Conservation (phyloP, 495 filamentous ascomycete species). For the Aspergillus affinis region DNA sequence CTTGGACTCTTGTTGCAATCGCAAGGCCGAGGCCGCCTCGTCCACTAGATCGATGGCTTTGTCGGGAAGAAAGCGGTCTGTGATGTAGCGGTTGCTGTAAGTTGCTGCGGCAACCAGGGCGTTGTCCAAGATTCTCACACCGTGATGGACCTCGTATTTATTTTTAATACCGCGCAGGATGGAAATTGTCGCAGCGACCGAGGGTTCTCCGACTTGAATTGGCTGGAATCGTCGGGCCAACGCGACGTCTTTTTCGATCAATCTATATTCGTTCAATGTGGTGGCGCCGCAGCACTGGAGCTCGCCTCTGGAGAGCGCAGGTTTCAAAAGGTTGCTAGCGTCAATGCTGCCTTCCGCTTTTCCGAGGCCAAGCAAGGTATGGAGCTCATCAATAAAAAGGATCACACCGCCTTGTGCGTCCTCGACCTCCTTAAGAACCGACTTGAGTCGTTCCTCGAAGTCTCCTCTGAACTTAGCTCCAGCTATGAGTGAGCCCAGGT, state of each 20-base stretch:
- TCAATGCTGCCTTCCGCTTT: constrained; percentile 96
- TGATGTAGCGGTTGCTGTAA: constrained; percentile 93
- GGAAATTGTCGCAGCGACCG: constrained; percentile 88
- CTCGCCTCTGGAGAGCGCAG: constrained; percentile 87
- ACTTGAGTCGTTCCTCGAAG: constrained; percentile 92
- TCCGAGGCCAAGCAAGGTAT: constrained; percentile 86
- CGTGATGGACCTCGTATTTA: constrained; percentile 93
- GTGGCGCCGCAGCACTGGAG: constrained; percentile 95
- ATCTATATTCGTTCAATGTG: constrained; percentile 85
- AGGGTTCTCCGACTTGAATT: constrained; percentile 84
- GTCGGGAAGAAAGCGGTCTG: constrained; percentile 91
- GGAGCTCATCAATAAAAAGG: constrained; percentile 93
- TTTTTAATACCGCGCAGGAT: constrained; percentile 97
- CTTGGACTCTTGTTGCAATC: constrained; percentile 94
- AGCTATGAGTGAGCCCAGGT: constrained; percentile 89
- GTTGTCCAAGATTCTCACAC: constrained; percentile 87
- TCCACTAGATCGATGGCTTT: constrained; percentile 98
- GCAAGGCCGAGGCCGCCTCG: constrained; percentile 86
- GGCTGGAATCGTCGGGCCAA: constrained; percentile 92
- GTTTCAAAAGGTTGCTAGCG: constrained; percentile 92
- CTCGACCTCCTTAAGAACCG: constrained; percentile 85
- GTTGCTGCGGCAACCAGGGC: constrained; percentile 90
- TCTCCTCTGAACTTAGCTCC: constrained; percentile 95
- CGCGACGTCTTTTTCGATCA: constrained; percentile 95
- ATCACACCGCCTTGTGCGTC: constrained; percentile 87